Conservation (phyloP, 2,329 filamentous ascomycete genomes). For the Pseudonectria buxi region DNA sequence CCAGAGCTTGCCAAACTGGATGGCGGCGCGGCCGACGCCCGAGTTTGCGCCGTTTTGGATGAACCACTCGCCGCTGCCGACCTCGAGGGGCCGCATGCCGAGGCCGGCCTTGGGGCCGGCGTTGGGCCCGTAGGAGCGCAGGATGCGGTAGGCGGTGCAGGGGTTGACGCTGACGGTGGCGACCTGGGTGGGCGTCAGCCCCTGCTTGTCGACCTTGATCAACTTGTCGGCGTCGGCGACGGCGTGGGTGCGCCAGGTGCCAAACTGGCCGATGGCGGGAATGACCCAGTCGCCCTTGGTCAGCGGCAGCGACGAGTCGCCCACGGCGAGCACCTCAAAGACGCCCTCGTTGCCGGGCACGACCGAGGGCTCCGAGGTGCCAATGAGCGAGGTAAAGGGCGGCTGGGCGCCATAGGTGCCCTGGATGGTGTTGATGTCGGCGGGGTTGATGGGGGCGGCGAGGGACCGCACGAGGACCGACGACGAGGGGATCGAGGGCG, state of each 20-base stretch:
- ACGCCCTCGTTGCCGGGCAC: constrained; percentile 88
- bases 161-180: constrained; percentile 91
- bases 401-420: constrained; percentile 89
- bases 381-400: constrained; percentile 65
- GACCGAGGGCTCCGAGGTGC: constrained; percentile 68
- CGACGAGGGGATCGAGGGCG: constrained; percentile 58
- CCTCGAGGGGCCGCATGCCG: constrained; percentile 38
- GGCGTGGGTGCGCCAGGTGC: constrained; percentile 92
- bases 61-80: constrained; percentile 71
- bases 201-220: constrained; percentile 63
- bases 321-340: constrained; percentile 74
- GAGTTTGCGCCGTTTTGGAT: constrained; percentile 96
- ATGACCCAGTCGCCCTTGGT: constrained; percentile 88
- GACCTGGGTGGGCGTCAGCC: constrained; percentile 68
- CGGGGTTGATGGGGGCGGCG: constrained; percentile 88
- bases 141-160: constrained; percentile 88
- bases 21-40: constrained; percentile 83
- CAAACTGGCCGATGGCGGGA: constrained; percentile 73
- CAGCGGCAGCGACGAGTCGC: constrained; percentile 48
- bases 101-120: constrained; percentile 38
- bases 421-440: constrained; percentile 97
- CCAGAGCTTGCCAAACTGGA: constrained; percentile 82
- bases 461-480: constrained; percentile 77
- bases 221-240: constrained; percentile 53
- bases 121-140: constrained; percentile 64